Conservation (phyloP, 805 yeast genomes). For the Saccharomycopsis sp. region DNA sequence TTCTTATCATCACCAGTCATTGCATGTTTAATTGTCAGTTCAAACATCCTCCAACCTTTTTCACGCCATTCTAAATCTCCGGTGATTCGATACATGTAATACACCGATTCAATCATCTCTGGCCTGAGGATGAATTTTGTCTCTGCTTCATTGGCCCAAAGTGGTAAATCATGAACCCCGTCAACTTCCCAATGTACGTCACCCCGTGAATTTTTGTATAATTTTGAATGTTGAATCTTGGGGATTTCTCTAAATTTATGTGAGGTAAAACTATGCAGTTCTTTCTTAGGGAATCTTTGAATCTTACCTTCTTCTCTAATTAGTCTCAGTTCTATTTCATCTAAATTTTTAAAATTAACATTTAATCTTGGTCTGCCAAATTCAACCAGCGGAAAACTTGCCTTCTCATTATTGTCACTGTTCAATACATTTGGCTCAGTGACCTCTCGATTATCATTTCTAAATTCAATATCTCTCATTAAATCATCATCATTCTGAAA, state of each 20-base stretch:
- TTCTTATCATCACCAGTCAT: slow-evolving; percentile 23
- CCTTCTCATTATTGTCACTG: slow-evolving; percentile 2
- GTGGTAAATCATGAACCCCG: slow-evolving; percentile 21
- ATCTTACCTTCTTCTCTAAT: neutral
- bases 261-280: slow-evolving; percentile 2
- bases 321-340: neutral
- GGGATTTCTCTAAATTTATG: slow-evolving; percentile 3
- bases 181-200: slow-evolving; percentile 13
- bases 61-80: slow-evolving; percentile 53
- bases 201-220: slow-evolving; percentile 6
- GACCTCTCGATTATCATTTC: neutral
- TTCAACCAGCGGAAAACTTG: too few relatives aligned
- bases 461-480: neutral
- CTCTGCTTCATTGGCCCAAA: slow-evolving; percentile 30
- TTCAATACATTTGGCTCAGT: neutral
- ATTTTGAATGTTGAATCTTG: too few relatives aligned
- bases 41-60: slow-evolving; percentile 45
- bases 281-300: slow-evolving; percentile 13
- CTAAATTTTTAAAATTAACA: slow-evolving; percentile 12
- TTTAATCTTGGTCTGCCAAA: slow-evolving; percentile 4
- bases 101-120: slow-evolving; percentile 54
- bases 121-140: slow-evolving; percentile 46
- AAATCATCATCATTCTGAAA: slow-evolving; percentile 8
- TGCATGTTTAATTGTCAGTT: slow-evolving; percentile 28
- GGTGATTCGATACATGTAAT: slow-evolving; percentile 51